Base-by-base conservation (phyloP, 164 flowering plant species). In the Litsea cubeba region DNA sequence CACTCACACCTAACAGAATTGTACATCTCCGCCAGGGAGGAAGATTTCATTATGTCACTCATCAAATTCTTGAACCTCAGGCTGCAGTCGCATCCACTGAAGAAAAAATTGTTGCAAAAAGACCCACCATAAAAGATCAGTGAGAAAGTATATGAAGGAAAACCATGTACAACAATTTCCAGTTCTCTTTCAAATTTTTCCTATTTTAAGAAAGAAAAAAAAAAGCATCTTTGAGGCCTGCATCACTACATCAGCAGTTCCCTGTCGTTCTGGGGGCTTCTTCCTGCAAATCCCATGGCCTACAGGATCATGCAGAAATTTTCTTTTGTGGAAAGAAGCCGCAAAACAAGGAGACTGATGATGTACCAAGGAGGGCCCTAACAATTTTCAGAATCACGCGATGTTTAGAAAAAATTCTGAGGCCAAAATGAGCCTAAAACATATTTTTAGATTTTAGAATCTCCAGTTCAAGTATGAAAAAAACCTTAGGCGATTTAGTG, bases 81-180 rank as follows among this genome's bases (percentile, higher is more conserved):
- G 78, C 93, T 90, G 88, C 89, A 94, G 74, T 94, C 99, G 75
- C 97, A 97, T 71, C 98, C 99, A 81, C 99, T 96, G 90, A 79
- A 82, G 51, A 72, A 50, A 60, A 72, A 50, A 60, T 40, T 40
- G 8, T 40, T 40, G 46, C 11, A 40, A 40, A 35, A 5, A 40
- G 46, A 40, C 46, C 46, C 46, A 40, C 51, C 40, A 11, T 50
- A 65, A 24, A 25, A 71, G 60, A 26, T 50, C 0, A 22, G 58
- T 23, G 18, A 8, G 14, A 3, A 15, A 17, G 1, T 20, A 17
- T 51, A 10, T 1, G 22, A 14, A 12, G n/a, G 46, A 74, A 74
- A 69, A 24, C 49, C 4, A 35, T 62, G n/a, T 35, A 23, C 18
- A 11, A 6, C 17, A 50, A 46, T 8, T 20, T 32, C 57, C 3